Conservation (phyloP, 164 flowering plant species). For the Taxillus chinensis region DNA sequence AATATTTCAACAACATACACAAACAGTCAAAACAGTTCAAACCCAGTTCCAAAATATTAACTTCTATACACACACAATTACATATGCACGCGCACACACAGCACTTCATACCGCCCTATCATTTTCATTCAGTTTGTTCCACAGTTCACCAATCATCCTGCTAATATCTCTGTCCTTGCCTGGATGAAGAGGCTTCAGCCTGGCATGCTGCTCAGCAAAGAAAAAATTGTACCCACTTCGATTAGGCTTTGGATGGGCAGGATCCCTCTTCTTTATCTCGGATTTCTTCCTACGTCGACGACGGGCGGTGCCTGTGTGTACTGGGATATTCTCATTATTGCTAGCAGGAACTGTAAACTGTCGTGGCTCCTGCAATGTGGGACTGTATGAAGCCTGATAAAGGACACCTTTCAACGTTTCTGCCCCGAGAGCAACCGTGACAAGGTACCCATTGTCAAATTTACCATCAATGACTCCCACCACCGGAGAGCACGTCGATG, state of each 20-base stretch:
- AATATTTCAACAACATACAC: not conserved
- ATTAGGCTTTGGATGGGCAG: constrained; percentile 89
- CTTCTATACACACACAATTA: too few relatives aligned
- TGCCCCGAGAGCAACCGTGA: constrained; percentile 51
- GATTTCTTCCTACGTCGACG: constrained; percentile 68
- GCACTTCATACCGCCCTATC: constrained; percentile 51
- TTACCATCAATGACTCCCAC: constrained; percentile 74
- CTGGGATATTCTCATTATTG: constrained; percentile 2
- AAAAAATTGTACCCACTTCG: constrained; percentile 95
- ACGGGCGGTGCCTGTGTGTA: not conserved
- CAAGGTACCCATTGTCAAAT: constrained; percentile 71
- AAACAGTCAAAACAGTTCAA: too few relatives aligned
- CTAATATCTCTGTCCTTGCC: constrained; percentile 92
- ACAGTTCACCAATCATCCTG: constrained; percentile 81
- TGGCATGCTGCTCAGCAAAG: constrained; percentile 93
- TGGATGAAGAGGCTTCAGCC: constrained; percentile 70
- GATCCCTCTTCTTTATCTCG: constrained; percentile 80
- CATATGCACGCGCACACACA: not conserved
- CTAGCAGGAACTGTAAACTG: constrained; percentile 4
- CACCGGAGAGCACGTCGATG: constrained; percentile 34
- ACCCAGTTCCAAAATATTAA: too few relatives aligned
- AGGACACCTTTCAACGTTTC: constrained; percentile 74
- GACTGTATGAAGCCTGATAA: constrained; percentile 40
- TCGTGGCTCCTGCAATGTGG: constrained; percentile 11
- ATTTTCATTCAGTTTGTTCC: constrained; percentile 66